Evolutionary conservation across 495 filamentous ascomycete genomes (phyloP), one percentile per base, ranked within the genome.

Genomic region (Cercophora scortea): DNA sequence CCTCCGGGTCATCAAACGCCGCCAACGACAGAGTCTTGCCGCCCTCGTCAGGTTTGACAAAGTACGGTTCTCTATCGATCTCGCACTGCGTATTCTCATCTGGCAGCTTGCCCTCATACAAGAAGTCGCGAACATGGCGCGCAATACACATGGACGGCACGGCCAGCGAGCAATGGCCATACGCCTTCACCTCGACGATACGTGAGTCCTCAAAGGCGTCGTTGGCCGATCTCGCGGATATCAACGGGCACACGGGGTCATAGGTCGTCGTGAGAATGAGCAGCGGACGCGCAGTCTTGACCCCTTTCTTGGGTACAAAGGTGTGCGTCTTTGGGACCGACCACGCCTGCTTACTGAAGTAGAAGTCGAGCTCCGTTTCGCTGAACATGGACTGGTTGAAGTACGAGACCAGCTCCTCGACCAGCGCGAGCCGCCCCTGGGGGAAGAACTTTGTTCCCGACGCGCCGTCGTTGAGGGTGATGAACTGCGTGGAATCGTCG

Each of bases 161-260:
- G 5, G 70, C 63, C n/a, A 70, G 36, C 11, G 69, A 69, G 51
- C 68, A 75, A 47, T 76, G 73, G 0, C 73, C 74, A 43, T 75
- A 77, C 0, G 65, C 73, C 11, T 67, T 54, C 12, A 75, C 58
- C 53, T 75, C 71, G 17, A 77, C 62, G 13, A 77, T 50, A 35
- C 56, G 54, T 11, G 71, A 70, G 1, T 57, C 72, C 15, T 61
- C 60, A 45, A 73, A 77, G 6, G 65, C 66, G 12, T 63, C 58
- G 32, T 64, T 62, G 0, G 72, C 73, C 15, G 63, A 62, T 3
- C 58, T 53, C 1, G 73, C 73, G 6, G 71, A 69, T 0, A 69
- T 42, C n/a, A 74, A 54, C 8, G 72, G 71, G 33, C 67, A 71
- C 0, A 78, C 63, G 5, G 73, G 70, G 53, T 75, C 74, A 39